phyloP scores from a whole-genome alignment of 73 alveolate species.

The Paramecium sexaurelia region DNA sequence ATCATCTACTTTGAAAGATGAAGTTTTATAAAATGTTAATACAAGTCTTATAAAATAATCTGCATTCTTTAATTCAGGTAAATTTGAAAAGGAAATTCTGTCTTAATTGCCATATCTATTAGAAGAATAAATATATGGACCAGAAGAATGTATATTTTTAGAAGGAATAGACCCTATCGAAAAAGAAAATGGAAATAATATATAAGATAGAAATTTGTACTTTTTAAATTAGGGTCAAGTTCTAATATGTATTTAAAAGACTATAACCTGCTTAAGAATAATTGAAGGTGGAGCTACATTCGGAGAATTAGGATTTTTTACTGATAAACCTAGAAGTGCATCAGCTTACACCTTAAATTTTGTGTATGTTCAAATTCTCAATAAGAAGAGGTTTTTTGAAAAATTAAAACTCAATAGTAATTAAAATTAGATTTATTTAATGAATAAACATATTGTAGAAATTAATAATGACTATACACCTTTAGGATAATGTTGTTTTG shows the following conservation, averaged over 20 bases:
- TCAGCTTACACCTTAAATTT: slow-evolving; percentile 71
- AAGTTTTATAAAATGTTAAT: background rate
- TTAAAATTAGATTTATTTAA: background rate
- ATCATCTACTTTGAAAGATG: slow-evolving; percentile 4
- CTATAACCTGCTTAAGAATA: background rate
- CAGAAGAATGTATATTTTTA: slow-evolving; percentile 45
- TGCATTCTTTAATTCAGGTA: background rate
- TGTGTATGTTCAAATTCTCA: slow-evolving; percentile 56
- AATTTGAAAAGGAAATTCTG: slow-evolving; percentile 6
- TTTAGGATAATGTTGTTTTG: slow-evolving; percentile 13
- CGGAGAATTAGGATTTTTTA: slow-evolving; percentile 76
- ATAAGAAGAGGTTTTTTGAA: slow-evolving; percentile 6
- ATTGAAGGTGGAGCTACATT: slow-evolving; percentile 57
- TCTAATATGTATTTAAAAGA: background rate
- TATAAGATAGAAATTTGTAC: slow-evolving; percentile 12
- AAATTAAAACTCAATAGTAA: background rate
- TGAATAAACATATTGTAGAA: slow-evolving; percentile 41
- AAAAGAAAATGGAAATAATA: background rate
- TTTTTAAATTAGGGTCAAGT: slow-evolving; percentile 37
- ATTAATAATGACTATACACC: background rate
- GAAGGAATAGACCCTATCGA: slow-evolving; percentile 33
- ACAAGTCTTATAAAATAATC: background rate
- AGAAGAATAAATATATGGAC: slow-evolving; percentile 38
- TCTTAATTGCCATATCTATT: background rate
- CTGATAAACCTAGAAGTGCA: slow-evolving; percentile 71